Evolutionary conservation across 2,329 filamentous ascomycete species (phyloP), one percentile per base, ranked within the genome.

Genomic region (Curvularia lunata): DNA sequence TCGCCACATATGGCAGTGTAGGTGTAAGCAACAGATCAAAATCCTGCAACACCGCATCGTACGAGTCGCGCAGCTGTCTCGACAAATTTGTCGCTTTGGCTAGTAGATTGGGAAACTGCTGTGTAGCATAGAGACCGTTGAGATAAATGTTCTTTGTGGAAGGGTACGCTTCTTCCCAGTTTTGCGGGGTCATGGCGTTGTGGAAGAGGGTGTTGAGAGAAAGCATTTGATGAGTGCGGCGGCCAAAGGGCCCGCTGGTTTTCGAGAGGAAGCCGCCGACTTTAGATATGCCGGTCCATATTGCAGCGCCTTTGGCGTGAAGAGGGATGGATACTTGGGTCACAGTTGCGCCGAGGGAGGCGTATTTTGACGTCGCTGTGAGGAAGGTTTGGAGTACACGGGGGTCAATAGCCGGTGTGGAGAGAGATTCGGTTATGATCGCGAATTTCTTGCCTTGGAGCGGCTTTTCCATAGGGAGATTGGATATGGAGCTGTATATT

Each of bases 91-190:
- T 76, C 0, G 81, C 76, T 63, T 83, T 83, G n/a, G 77, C 77
- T 40, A 83, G 80, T 0, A 84, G 67, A 1, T 76, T 71, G 0
- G 81, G 83, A 55, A 83, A 82, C 2, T 71, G 67, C 9, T 80
- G 70, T 34, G 73, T 64, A 0, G 83, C 75, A 49, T 84, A 84
- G 0, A 81, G 64, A 0, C 82, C 83, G 48, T 84, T 84, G 47
- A 85, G 78, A 46, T 83, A 80, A 4, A 83, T 83, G 61, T 85
- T 85, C 59, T 84, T 85, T 0, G 83, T 85, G 0, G 70, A 68
- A 13, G 77, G 80, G 64, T 83, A 84, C 1, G 83, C 76, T 34
- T 82, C 79, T 38, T 83, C 77, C 68, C 84, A 86, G 50, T 79
- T 81, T 6, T 79, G 73, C 23, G 79, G 74, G 1, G 75, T 80